Evolutionary conservation across 2,329 filamentous ascomycete species (phyloP).

Genomic region (Nothomitra cinnamomea): DNA sequence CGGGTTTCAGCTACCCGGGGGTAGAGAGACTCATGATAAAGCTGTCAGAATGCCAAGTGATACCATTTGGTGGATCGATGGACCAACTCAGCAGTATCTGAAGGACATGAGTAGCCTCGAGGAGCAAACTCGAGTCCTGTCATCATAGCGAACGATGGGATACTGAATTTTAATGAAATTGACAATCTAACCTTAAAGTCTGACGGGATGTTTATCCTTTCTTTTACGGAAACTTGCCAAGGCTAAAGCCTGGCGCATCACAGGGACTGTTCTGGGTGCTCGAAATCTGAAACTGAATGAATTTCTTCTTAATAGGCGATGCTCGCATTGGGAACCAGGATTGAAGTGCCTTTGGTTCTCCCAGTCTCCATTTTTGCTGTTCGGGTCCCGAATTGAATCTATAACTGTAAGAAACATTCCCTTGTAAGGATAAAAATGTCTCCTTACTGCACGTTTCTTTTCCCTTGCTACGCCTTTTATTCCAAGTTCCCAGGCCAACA

Average conservation of each 20-base stretch:
- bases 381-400: constrained; percentile 70
- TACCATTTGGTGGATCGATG: constrained; percentile 20
- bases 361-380: constrained; percentile 64
- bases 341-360: constrained; percentile 46
- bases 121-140: constrained; percentile 18
- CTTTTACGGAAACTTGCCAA: too few relatives aligned
- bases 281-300: too few relatives aligned
- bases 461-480: constrained; percentile 59
- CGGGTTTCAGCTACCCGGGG: not conserved
- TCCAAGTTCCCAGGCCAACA: constrained; percentile 58
- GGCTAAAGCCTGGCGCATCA: too few relatives aligned
- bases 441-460: constrained; percentile 68
- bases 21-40: constrained; percentile 5
- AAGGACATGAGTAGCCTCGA: constrained; percentile 10
- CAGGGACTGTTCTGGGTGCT: too few relatives aligned
- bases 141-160: constrained; percentile 39
- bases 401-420: not conserved
- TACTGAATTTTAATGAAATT: not conserved
- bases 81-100: constrained; percentile 59
- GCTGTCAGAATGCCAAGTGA: constrained; percentile 27
- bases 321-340: constrained; percentile 7
- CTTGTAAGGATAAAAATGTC: constrained; percentile 11
- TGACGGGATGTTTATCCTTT: too few relatives aligned
- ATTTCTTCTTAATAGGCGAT: not conserved
- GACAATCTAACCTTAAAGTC: too few relatives aligned